These are phyloP conservation scores for Tolypocladium paradoxum DNA, from an alignment of 2,329 filamentous ascomycete genomes.

Conservation along the genomic window DNA sequence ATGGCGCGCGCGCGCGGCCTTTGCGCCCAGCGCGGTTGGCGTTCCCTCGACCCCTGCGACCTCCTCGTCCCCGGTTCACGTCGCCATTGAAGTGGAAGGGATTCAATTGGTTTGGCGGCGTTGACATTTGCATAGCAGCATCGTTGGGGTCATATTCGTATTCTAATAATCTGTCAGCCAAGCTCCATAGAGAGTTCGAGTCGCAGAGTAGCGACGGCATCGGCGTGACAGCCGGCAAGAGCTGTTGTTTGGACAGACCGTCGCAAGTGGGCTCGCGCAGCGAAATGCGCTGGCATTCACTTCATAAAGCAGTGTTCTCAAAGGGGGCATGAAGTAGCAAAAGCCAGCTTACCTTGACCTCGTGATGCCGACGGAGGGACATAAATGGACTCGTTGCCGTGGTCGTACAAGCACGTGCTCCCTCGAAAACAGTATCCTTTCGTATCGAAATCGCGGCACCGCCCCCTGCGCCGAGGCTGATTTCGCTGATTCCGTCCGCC, in stretches of 20 bases:
- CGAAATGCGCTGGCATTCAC: background rate
- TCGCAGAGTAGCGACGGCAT: background rate
- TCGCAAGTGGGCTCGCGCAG: background rate
- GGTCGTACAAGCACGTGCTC: constrained; percentile 57
- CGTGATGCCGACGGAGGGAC: constrained; percentile 15
- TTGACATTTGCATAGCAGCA: constrained; percentile 13
- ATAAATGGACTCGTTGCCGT: constrained; percentile 43
- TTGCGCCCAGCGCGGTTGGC: constrained; percentile 23
- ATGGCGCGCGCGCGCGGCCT: constrained; percentile 37
- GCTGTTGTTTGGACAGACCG: background rate
- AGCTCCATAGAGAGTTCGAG: background rate
- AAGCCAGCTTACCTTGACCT: constrained; percentile 14
- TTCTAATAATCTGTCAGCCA: constrained; percentile 14
- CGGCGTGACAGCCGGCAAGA: background rate
- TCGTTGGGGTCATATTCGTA: constrained; percentile 23
- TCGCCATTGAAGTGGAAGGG: constrained; percentile 12
- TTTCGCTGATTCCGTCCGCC: constrained; percentile 9
- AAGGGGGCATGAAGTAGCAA: no score
- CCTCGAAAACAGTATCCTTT: constrained; percentile 64
- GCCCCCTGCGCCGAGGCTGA: constrained; percentile 28
- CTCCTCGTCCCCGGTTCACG: constrained; percentile 22
- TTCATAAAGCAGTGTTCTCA: background rate
- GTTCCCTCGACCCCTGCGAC: constrained; percentile 18
- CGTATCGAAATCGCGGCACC: constrained; percentile 60
- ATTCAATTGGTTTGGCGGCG: constrained; percentile 8